Conservation (phyloP, 371 early-diverging fungal species). For the Chytridiales sp. region DNA sequence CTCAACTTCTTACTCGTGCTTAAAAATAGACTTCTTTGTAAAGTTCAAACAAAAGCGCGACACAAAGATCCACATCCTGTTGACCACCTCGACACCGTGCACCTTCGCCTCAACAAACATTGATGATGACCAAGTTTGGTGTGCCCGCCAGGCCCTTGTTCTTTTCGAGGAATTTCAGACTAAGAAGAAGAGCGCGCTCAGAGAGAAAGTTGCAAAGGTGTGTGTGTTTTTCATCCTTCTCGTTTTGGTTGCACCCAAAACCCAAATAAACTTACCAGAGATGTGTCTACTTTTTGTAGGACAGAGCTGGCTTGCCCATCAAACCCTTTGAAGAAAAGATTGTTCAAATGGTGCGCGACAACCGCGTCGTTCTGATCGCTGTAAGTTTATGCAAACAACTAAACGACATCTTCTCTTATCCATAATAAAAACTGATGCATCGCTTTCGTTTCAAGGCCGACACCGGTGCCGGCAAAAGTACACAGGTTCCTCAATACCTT, state of each 20-base stretch:
- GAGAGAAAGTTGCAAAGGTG: constrained; percentile 56
- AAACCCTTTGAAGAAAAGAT: constrained; percentile 42
- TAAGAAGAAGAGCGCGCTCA: constrained; percentile 45
- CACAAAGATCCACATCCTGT: not conserved
- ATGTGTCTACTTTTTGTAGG: constrained; percentile 26
- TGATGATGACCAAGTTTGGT: constrained; percentile 39
- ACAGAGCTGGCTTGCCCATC: constrained; percentile 57
- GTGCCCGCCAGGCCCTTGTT: constrained; percentile 52
- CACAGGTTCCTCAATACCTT: constrained; percentile 84
- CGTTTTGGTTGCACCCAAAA: not conserved
- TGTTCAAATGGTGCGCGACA: constrained; percentile 30
- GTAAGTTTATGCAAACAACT: constrained; percentile 24
- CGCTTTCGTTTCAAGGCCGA: constrained; percentile 35
- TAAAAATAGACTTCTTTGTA: constrained; percentile 23
- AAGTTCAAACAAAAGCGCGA: constrained; percentile 22
- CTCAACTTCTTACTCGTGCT: not conserved
- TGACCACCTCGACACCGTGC: too few relatives aligned
- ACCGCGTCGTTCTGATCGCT: constrained; percentile 51
- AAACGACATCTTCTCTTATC: not conserved
- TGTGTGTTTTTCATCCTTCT: not conserved
- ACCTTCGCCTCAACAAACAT: not conserved
- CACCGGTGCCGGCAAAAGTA: constrained; percentile 65
- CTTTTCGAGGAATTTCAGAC: constrained; percentile 59
- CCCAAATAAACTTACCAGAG: constrained; percentile 1
- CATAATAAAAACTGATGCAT: too few relatives aligned